Evolutionary conservation across 2,329 filamentous ascomycete species (phyloP), one percentile per base, ranked within the genome.

Genomic region (Rutstroemia sydowiana): DNA sequence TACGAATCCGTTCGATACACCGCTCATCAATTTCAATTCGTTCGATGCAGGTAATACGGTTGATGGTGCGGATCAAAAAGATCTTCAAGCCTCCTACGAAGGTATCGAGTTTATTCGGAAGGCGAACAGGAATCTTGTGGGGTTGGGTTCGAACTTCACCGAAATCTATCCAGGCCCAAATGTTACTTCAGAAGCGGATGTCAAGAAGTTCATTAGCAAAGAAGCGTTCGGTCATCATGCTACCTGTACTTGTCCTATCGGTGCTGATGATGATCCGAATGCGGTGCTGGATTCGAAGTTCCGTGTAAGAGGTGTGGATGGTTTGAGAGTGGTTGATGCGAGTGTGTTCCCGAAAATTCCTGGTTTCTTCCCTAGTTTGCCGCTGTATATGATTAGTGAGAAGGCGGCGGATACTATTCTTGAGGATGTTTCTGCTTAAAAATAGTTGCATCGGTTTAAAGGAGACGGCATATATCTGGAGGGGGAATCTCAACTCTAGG

Each of bases 21-120:
- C 85, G 0, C 65, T 75, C 3, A 85, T 88, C 58, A 70, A 71
- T 43, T 85, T 82, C 69, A 77, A 80, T 64, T 83, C 76, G 65
- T 83, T 79, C 68, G 68, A 52, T 21, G 32, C 42, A 16, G 56
- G 55, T 3, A 40, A 34, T 3, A 21, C 11, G 1, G 23, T 18
- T 3, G 44, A 40, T 9, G 49, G 36, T 3, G 48, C 47, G 3
- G 42, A 37, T 26, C 53, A 58, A 40, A 39, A 48, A 7, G 55
- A 61, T 48, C 45, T 61, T 14, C 39, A 53, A 36, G 54, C 59
- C 21, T 26, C 57, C 7, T 46, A 36, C 1, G 59, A 61, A 13
- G 58, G 51, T 9, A 50, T 57, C 11, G 40, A 54, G 2, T 51
- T 54, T 8, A 56, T 41, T 6, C 49, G 56, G n/a, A 41, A 53